phyloP scores from a whole-genome alignment of 148 eudicot genomes.

The Beta vulgaris region DNA sequence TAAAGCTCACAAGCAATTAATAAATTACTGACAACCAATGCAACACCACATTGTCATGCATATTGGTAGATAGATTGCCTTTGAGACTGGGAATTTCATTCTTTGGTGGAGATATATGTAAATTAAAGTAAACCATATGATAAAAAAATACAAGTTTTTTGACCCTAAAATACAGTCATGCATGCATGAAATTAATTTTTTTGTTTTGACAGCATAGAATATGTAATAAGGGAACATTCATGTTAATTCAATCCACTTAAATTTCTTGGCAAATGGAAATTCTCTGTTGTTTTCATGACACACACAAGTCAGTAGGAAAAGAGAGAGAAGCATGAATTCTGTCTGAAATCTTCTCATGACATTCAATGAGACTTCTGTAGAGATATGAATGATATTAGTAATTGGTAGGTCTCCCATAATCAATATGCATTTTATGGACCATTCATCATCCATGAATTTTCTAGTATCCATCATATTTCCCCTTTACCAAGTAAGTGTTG shows the following conservation, averaged over 20 bases:
- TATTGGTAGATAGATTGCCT: no score
- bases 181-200: no score
- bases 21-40: no score
- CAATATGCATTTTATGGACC: not conserved
- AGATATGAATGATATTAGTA: not conserved
- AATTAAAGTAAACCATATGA: no score
- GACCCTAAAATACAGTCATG: no score
- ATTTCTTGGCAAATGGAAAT: not conserved
- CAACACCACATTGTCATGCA: no score
- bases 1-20: no score
- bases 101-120: no score
- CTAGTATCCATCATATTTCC: not conserved
- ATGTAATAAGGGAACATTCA: not conserved
- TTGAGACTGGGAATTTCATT: no score
- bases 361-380: not conserved
- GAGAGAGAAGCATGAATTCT: not conserved
- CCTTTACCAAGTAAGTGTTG: no score
- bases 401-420: not conserved
- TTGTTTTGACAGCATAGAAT: no score
- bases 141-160: no score
- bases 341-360: not conserved
- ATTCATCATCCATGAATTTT: slow-evolving; percentile 8
- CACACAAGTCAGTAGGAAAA: not conserved
- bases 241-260: not conserved
- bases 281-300: not conserved